phyloP scores from a whole-genome alignment of 164 flowering plant genomes.

The Magnolia officinalis region DNA sequence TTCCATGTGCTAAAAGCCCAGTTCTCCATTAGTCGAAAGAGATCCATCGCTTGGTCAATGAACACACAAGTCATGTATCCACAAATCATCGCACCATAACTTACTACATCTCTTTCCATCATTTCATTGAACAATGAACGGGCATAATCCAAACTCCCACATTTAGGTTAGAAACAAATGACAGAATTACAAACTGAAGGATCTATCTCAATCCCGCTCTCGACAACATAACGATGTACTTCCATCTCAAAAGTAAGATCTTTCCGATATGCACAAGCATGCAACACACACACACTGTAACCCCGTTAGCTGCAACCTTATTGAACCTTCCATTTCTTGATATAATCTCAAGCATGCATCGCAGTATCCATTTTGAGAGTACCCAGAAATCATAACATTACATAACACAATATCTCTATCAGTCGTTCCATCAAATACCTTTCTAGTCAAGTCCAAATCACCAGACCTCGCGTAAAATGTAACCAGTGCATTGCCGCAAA shows the following conservation, averaged over 20 bases:
- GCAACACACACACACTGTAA: conserved; percentile 61
- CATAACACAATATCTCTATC: conserved; percentile 72
- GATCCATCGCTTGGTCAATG: conserved; percentile 54
- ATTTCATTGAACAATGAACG: conserved; percentile 54
- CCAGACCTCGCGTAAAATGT: conserved; percentile 50
- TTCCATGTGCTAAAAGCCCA: conserved; percentile 72
- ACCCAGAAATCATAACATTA: conserved; percentile 83
- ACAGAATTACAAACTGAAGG: conserved; percentile 47
- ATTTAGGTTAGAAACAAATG: conserved; percentile 66
- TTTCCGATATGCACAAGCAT: conserved; percentile 64
- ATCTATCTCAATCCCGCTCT: conserved; percentile 48
- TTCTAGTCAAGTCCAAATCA: conserved; percentile 45
- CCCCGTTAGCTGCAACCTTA: conserved; percentile 38
- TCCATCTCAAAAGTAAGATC: conserved; percentile 67
- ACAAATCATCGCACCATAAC: conserved; percentile 55
- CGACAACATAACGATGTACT: conserved; percentile 45
- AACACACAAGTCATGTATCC: conserved; percentile 76
- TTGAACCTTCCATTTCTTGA: conserved; percentile 36
- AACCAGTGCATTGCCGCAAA: conserved; percentile 59
- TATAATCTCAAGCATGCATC: conserved; percentile 57
- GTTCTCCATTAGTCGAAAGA: conserved; percentile 43
- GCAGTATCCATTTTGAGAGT: conserved; percentile 60
- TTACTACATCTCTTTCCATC: conserved; percentile 61
- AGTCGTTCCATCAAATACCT: conserved; percentile 50
- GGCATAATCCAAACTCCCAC: conserved; percentile 78